phyloP scores from a whole-genome alignment of 495 filamentous ascomycete genomes.

The Penicillium robsamsonii region DNA sequence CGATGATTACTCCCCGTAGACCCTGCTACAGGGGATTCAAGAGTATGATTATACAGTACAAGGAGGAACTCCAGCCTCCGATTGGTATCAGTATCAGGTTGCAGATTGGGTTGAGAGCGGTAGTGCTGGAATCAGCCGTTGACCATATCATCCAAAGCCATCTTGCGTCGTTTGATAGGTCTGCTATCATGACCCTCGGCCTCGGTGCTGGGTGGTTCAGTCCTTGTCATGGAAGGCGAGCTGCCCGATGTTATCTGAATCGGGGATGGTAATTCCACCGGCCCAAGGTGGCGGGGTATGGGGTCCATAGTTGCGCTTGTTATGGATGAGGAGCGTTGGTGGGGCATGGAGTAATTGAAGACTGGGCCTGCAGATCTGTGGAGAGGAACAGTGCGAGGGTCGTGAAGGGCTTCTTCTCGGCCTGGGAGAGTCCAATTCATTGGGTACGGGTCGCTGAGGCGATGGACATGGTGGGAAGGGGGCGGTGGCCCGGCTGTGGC shows the following conservation, averaged over 20 bases:
- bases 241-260: slow-evolving; percentile 14
- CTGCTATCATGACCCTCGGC: slow-evolving; percentile 41
- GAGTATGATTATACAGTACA: slow-evolving; percentile 29
- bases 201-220: slow-evolving; percentile 23
- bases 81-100: slow-evolving; percentile 9
- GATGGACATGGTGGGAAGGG: slow-evolving; percentile 32
- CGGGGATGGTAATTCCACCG: slow-evolving; percentile 23
- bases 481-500: slow-evolving; percentile 25
- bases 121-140: slow-evolving; percentile 32
- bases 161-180: slow-evolving; percentile 68
- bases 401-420: slow-evolving; percentile 27
- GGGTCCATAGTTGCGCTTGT: slow-evolving; percentile 24
- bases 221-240: slow-evolving; percentile 15
- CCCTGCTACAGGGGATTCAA: slow-evolving; percentile 34
- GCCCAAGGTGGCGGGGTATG: slow-evolving; percentile 26
- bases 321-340: slow-evolving; percentile 27
- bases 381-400: slow-evolving; percentile 20
- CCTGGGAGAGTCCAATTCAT: slow-evolving; percentile 26
- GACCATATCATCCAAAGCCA: slow-evolving; percentile 54
- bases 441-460: slow-evolving; percentile 42
- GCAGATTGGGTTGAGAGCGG: neutral
- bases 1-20: slow-evolving; percentile 34
- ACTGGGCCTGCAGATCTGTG: slow-evolving; percentile 30
- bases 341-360: slow-evolving; percentile 27
- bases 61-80: slow-evolving; percentile 21